Percentiles rank a stretch among this genome's conserved stretches.
These are phyloP conservation scores for Lentinula novae-zelandiae DNA, from an alignment of 1,284 basidiomycete species.

Conservation along the genomic window DNA sequence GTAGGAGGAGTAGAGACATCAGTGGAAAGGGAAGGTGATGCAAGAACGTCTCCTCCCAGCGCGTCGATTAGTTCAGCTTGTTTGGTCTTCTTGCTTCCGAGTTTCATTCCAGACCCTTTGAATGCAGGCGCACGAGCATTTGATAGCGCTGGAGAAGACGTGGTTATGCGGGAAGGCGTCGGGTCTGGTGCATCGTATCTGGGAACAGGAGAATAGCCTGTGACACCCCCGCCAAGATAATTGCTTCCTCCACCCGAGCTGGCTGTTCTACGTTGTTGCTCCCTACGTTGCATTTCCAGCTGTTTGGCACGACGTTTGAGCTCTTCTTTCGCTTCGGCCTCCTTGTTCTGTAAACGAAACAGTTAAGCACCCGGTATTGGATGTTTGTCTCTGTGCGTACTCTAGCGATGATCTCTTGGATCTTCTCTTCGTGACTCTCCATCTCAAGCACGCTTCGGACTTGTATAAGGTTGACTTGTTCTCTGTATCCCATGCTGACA, in stretches of 20 bases:
- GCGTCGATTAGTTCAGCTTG: conserved; percentile 86
- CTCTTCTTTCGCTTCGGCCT: conserved; percentile 99
- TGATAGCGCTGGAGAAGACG: conserved; percentile 48
- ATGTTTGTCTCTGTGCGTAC: conserved; percentile 38
- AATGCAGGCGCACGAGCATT: conserved; percentile 71
- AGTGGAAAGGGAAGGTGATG: conserved; percentile 42
- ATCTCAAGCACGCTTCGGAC: conserved; percentile 93
- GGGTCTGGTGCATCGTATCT: conserved; percentile 64
- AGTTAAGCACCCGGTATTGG: background rate
- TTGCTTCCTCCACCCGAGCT: conserved; percentile 39
- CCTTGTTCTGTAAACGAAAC: conserved; percentile 77
- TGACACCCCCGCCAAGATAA: conserved; percentile 62
- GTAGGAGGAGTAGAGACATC: conserved; percentile 58
- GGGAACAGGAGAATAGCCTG: conserved; percentile 68
- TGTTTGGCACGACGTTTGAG: conserved; percentile 98
- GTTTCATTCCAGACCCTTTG: conserved; percentile 96
- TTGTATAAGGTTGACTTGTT: conserved; percentile 90
- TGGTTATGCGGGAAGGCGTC: conserved; percentile 35
- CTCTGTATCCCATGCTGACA: conserved; percentile 90
- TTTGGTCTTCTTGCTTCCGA: conserved; percentile 91
- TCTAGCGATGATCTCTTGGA: conserved; percentile 97
- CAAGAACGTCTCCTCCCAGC: conserved; percentile 75
- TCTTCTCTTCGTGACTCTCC: conserved; percentile 99
- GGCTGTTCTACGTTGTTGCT: conserved; percentile 75
- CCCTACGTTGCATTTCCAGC: conserved; percentile 95